These are phyloP conservation scores for Chlorella sp. DNA, from an alignment of 139 green algal genomes.

Conservation along the genomic window DNA sequence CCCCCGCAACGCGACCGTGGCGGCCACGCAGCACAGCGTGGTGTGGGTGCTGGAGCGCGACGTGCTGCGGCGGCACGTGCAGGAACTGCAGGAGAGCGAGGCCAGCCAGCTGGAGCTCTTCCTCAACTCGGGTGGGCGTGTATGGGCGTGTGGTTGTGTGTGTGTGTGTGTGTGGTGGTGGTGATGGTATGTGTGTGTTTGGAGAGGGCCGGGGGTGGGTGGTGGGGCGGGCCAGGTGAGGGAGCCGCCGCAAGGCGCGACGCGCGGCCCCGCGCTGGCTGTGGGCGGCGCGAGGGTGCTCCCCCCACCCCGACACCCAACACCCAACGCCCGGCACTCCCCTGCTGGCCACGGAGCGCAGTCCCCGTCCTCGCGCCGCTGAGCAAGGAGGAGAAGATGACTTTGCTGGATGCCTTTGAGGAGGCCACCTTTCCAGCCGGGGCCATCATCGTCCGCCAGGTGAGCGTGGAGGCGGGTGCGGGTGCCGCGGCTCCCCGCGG, in stretches of 20 bases:
- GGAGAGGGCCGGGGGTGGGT: too few species aligned
- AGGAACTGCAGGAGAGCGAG: constrained; percentile 66
- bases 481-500: too few species aligned
- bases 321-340: not conserved
- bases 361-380: constrained; percentile 83
- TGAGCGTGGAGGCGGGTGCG: too few species aligned
- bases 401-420: constrained; percentile 81
- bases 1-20: constrained; percentile 86
- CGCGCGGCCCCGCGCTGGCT: not conserved
- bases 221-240: too few species aligned
- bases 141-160: too few species aligned
- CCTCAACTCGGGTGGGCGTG: constrained; percentile 73
- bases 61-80: constrained; percentile 80
- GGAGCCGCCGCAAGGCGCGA: too few species aligned
- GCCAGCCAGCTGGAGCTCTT: constrained; percentile 86
- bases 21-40: constrained; percentile 75
- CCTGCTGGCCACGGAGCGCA: constrained; percentile 24
- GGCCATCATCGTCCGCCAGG: constrained; percentile 50
- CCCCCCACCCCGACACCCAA: too few species aligned
- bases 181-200: too few species aligned
- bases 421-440: constrained; percentile 50
- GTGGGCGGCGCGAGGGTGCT: not conserved
- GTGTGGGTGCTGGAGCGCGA: constrained; percentile 93
- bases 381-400: constrained; percentile 77
- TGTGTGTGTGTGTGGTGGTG: too few species aligned